Conservation (phyloP, 805 yeast species). For the Kazachstania kunashirensis region DNA sequence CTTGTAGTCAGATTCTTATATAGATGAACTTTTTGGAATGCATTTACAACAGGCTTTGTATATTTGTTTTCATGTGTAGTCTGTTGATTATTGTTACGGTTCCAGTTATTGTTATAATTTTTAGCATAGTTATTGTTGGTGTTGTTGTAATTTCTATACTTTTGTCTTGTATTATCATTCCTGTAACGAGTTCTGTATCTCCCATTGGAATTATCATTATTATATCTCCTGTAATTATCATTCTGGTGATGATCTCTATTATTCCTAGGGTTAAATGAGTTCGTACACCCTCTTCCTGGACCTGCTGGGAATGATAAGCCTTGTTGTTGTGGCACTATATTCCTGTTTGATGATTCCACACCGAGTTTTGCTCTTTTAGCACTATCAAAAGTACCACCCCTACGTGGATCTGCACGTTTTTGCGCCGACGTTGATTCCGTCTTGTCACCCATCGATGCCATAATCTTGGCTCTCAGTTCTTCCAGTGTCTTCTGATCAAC, state of each 20-base stretch:
- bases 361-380: not conserved
- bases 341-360: not conserved
- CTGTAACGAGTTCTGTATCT: not conserved
- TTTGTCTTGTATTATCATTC: not conserved
- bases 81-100: not conserved
- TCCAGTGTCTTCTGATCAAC: conserved; percentile 15
- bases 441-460: conserved; percentile 18
- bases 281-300: not conserved
- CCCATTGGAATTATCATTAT: not conserved
- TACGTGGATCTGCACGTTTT: not conserved
- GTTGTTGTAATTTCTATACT: not conserved
- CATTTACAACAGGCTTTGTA: not conserved
- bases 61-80: not conserved
- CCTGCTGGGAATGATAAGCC: not conserved
- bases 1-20: conserved; percentile 9
- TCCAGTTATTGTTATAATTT: not conserved
- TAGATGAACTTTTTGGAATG: conserved; percentile 4
- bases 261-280: not conserved
- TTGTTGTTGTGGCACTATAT: not conserved
- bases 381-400: too few relatives aligned
- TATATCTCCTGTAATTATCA: not conserved
- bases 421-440: conserved; percentile 3
- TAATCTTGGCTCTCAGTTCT: conserved; percentile 20
- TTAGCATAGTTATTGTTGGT: not conserved
- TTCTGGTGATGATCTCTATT: not conserved